These are phyloP conservation scores for Physcomitrium patens DNA, from an alignment of 225 moss, liverwort and hornwort genomes.

Conservation along the genomic window DNA sequence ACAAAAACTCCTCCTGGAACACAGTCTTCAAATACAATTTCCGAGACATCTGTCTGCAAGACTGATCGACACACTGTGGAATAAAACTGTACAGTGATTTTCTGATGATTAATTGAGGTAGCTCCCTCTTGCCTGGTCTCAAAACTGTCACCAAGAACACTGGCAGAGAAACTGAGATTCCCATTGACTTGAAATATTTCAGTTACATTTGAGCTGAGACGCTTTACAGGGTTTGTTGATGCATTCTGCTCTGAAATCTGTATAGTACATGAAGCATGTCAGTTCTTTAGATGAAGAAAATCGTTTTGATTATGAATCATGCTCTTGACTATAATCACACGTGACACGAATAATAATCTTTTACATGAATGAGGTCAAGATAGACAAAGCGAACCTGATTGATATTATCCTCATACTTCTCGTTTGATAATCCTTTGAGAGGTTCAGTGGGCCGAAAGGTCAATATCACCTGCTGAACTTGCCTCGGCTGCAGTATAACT, in stretches of 20 bases:
- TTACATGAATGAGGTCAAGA: conserved; percentile 10
- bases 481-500: conserved; percentile 85
- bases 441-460: conserved; percentile 73
- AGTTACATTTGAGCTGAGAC: conserved; percentile 54
- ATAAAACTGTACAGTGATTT: conserved; percentile 67
- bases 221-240: conserved; percentile 60
- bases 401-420: conserved; percentile 48
- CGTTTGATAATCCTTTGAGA: conserved; percentile 52
- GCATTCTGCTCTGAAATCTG: conserved; percentile 63
- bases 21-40: conserved; percentile 92
- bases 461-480: conserved; percentile 92
- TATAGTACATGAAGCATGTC: conserved; percentile 32
- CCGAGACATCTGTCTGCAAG: conserved; percentile 86
- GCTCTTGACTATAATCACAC: conserved; percentile 17
- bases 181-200: conserved; percentile 82
- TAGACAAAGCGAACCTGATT: conserved; percentile 50
- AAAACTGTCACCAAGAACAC: conserved; percentile 58
- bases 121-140: conserved; percentile 47
- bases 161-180: conserved; percentile 68
- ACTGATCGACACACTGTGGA: conserved; percentile 84
- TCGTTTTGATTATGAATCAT: conserved; percentile 19
- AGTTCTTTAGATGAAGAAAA: conserved; percentile 27
- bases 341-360: conserved; percentile 10
- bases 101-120: conserved; percentile 51
- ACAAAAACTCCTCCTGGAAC: conserved; percentile 94